phyloP scores from a whole-genome alignment of 257 asterid genomes.

The Gardenia jasminoides region DNA sequence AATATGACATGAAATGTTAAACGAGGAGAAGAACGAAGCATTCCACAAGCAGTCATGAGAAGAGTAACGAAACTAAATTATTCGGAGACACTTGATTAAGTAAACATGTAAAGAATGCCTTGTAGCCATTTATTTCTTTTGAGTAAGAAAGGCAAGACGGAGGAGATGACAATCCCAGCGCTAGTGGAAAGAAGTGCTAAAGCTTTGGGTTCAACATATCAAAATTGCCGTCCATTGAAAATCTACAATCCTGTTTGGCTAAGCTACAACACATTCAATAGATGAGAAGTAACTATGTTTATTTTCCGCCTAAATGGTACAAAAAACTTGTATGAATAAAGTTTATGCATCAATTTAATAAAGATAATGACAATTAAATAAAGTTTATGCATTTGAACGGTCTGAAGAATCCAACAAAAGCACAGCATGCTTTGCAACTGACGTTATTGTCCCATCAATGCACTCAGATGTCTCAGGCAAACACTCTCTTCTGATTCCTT shows the following conservation, averaged over 20 bases:
- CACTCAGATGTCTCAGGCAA: not conserved
- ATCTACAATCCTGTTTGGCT: not conserved
- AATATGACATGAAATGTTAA: not conserved
- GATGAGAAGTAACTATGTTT: not conserved
- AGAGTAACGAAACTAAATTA: not conserved
- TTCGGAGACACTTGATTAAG: not conserved
- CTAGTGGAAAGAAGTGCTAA: no score
- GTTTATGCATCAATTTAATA: not conserved
- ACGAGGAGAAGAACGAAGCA: not conserved
- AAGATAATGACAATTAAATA: not conserved
- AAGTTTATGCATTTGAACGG: not conserved
- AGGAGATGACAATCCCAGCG: not conserved
- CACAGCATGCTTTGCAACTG: not conserved
- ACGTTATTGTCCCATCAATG: not conserved
- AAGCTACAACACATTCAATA: slow-evolving; percentile 3
- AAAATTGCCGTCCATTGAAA: not conserved
- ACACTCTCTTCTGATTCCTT: not conserved
- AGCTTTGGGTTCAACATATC: no score
- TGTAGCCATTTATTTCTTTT: not conserved
- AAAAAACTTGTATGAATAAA: not conserved
- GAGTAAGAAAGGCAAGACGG: not conserved
- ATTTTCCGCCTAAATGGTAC: not conserved
- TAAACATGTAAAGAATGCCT: not conserved
- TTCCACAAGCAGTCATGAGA: not conserved
- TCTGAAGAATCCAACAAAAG: not conserved